Evolutionary conservation across 2,329 filamentous ascomycete genomes (phyloP), one percentile per base, ranked within the genome.

Genomic region (Endoconidiophora polonica): DNA sequence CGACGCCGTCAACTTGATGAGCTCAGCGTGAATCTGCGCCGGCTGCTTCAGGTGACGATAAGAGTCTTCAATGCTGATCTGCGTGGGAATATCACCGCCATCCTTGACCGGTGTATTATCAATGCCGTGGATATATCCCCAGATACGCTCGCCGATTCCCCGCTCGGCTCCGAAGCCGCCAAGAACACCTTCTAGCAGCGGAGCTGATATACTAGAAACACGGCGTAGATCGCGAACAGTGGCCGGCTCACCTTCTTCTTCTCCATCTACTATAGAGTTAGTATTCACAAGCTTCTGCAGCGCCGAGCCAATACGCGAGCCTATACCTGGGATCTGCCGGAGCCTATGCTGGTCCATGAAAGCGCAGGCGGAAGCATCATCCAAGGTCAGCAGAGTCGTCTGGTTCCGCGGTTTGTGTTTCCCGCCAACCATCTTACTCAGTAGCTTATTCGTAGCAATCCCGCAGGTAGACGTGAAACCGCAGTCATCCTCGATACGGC

Each of bases 61-160:
- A 14, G 86, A 91, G 64, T 96, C 88, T 61, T 96, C 90, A 55
- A 96, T 91, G 62, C 86, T 91, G 60, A 96, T 93, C 63, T 95
- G 88, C 1, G 77, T 79, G 0, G 90, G 90, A 1, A 93, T 65
- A 42, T 79, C 74, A 56, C 76, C 76, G 2, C 79, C 82, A 55
- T 79, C 71, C 46, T 79, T 77, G 16, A 96, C 86, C 52, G 85
- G 79, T 0, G 74, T 71, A 48, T 78, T 66, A 61, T 96, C 90
- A 24, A 86, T 70, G 4, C 88, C 90, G 61, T 95, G 81, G 2
- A 96, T 66, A 5, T 94, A 68, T 16, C 68, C 70, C 86, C 86
- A 96, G 2, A 87, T 67, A 56, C 77, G 81, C 33, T 67, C 61
- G 1, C 86, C 86, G 48, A 87, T 77, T 24, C 82, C 84, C 57